Conservation (phyloP, 108 stramenopile species). For the Seminavis robusta region DNA sequence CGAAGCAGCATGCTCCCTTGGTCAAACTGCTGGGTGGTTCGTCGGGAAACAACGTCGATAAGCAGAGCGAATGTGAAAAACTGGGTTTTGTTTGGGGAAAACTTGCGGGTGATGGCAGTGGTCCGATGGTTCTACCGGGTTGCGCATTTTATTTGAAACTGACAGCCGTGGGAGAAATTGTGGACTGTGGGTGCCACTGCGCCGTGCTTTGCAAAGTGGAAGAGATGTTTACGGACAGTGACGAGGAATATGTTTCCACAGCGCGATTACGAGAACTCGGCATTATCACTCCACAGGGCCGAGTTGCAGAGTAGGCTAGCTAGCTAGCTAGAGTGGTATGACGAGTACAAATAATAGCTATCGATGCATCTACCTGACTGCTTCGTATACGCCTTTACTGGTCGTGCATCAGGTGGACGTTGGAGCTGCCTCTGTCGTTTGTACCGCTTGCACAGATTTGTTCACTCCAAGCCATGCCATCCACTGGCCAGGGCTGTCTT, state of each 20-base stretch:
- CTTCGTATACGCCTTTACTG: too few species aligned
- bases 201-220: constrained; percentile 62
- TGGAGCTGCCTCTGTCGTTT: too few species aligned
- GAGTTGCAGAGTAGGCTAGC: constrained; percentile 47
- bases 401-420: too few species aligned
- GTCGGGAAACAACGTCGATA: constrained; percentile 61
- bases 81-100: too few species aligned
- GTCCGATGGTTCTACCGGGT: constrained; percentile 64
- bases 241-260: too few species aligned
- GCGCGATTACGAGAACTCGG: constrained; percentile 44
- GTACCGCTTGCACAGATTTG: too few species aligned
- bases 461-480: too few species aligned
- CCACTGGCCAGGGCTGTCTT: too few species aligned
- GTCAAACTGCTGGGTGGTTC: constrained; percentile 58
- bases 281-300: constrained; percentile 60
- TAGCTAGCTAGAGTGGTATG: too few species aligned
- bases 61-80: constrained; percentile 43
- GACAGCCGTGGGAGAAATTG: constrained; percentile 34
- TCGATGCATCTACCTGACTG: too few species aligned
- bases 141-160: constrained; percentile 61
- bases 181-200: constrained; percentile 74
- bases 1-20: constrained; percentile 35
- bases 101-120: too few species aligned
- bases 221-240: constrained; percentile 33
- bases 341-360: too few species aligned